Percentiles rank a stretch among this genome's conserved stretches.
Conservation (phyloP, 75 land plant species). For the Sequoiadendron giganteum region DNA sequence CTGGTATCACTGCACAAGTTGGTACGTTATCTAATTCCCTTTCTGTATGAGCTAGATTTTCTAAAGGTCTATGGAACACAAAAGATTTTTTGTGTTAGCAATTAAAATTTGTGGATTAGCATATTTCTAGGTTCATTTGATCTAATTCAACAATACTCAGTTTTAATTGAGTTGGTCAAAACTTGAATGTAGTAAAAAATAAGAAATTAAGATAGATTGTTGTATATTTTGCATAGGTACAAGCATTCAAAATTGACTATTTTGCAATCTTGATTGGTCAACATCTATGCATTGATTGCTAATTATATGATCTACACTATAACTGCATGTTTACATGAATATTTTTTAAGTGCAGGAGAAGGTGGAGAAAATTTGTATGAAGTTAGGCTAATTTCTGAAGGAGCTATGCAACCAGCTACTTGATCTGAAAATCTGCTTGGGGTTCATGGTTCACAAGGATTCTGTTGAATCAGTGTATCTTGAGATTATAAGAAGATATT, state of each 20-base stretch:
- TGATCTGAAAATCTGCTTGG: background rate
- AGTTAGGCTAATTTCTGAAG: conserved; percentile 35
- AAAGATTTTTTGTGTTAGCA: background rate
- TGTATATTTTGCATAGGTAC: background rate
- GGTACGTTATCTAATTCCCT: conserved; percentile 44
- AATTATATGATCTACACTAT: background rate
- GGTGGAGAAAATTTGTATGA: conserved; percentile 34
- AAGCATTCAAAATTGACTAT: background rate
- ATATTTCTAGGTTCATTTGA: background rate
- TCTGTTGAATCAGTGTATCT: background rate
- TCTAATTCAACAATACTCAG: background rate
- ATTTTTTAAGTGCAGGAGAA: conserved; percentile 23
- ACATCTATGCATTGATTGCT: background rate
- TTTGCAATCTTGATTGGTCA: background rate
- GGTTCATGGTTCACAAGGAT: background rate
- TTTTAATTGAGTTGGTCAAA: background rate
- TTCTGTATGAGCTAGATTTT: background rate
- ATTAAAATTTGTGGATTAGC: background rate
- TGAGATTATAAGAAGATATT: background rate
- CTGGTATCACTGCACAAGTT: conserved; percentile 88
- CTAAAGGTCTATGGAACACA: background rate
- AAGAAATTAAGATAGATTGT: background rate
- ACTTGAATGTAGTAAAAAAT: background rate
- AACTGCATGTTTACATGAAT: background rate
- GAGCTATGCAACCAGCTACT: conserved; percentile 1